Evolutionary conservation across 371 early-diverging fungal species (phyloP).

Genomic region (Aphelidium insulamus): DNA sequence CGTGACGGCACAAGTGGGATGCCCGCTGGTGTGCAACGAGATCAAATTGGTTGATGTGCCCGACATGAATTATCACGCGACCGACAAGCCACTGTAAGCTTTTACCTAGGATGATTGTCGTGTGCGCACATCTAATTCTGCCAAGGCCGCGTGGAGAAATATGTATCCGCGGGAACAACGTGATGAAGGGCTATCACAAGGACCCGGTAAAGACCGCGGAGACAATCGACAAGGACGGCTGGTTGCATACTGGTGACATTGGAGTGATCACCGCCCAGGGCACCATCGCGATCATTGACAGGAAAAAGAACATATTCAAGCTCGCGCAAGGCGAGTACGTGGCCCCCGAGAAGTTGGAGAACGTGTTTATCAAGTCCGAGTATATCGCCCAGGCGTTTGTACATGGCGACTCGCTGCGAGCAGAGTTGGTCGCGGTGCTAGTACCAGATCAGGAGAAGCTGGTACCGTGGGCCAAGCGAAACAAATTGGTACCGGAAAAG

Average conservation of each 20-base stretch:
- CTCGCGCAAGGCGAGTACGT: constrained; percentile 97
- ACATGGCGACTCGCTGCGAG: constrained; percentile 66
- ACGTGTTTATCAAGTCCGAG: constrained; percentile 24
- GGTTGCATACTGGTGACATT: constrained; percentile 92
- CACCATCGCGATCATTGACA: constrained; percentile 10
- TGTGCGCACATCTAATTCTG: too few relatives aligned
- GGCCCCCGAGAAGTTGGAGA: constrained; percentile 92
- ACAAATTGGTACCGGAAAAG: too few relatives aligned
- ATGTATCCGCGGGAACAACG: constrained; percentile 67
- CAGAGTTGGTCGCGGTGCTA: constrained; percentile 49
- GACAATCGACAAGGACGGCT: constrained; percentile 57
- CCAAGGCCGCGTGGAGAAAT: constrained; percentile 73
- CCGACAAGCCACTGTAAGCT: constrained; percentile 48
- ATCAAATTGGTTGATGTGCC: constrained; percentile 77
- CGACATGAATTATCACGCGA: constrained; percentile 60
- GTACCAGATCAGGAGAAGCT: constrained; percentile 35
- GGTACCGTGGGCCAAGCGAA: neutral
- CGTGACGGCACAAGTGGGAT: too few relatives aligned
- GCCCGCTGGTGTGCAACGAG: constrained; percentile 51
- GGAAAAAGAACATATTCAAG: constrained; percentile 71
- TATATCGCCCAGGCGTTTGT: constrained; percentile 51
- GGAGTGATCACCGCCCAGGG: constrained; percentile 52
- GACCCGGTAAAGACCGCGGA: constrained; percentile 52
- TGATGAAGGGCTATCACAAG: constrained; percentile 72
- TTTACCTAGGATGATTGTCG: neutral